These are phyloP conservation scores for Sphaerostilbella broomeana DNA, from an alignment of 2,329 filamentous ascomycete species.

Conservation along the genomic window DNA sequence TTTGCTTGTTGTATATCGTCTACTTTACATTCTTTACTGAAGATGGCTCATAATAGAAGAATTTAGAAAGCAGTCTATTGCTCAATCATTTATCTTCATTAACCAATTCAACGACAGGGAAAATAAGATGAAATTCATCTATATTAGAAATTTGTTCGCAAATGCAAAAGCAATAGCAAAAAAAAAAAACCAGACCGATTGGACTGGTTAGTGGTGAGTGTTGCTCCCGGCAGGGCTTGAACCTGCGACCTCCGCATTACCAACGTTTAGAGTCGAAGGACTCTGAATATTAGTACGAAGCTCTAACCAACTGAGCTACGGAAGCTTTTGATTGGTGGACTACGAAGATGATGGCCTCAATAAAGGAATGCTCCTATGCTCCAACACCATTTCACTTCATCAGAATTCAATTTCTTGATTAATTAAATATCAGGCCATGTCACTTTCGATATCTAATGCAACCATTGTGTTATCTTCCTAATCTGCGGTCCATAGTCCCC, in stretches of 20 bases:
- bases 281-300: constrained; percentile 6
- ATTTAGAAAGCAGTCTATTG: no score
- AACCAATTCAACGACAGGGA: no score
- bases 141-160: no score
- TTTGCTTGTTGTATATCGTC: no score
- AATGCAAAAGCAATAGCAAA: neutral
- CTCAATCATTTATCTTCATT: no score
- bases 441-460: no score
- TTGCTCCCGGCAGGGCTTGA: constrained; percentile 6
- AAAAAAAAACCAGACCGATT: neutral
- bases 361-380: neutral
- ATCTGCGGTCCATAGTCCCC: no score
- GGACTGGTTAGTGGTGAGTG: neutral
- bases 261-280: neutral
- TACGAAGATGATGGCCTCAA: neutral
- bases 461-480: no score
- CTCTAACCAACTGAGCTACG: constrained; percentile 7
- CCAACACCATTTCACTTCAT: neutral
- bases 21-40: no score
- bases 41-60: no score
- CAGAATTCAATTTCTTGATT: neutral
- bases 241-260: constrained; percentile 7
- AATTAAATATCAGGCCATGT: neutral
- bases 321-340: neutral
- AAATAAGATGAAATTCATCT: no score